Percentiles rank a stretch among this genome's conserved stretches.
Evolutionary conservation across 371 early-diverging fungal genomes (phyloP).

Genomic region (Zopfochytrium polystomum): DNA sequence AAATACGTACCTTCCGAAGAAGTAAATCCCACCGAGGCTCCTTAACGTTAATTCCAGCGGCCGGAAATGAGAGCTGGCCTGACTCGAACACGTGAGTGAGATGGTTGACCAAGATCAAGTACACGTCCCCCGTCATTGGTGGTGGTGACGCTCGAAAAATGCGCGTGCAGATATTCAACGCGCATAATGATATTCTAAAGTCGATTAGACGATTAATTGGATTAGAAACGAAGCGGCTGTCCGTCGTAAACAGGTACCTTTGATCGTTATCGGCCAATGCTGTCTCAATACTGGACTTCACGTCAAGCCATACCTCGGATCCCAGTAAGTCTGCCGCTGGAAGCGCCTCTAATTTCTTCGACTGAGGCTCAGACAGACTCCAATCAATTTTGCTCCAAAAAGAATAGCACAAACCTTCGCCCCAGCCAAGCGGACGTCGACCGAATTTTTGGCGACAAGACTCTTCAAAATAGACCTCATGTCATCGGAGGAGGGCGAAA

Average conservation of each 20-base stretch:
- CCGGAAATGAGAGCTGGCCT: slow-evolving; percentile 16
- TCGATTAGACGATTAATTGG: neutral
- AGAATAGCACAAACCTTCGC: slow-evolving; percentile 24
- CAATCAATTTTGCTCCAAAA: neutral
- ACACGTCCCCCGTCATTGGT: slow-evolving; percentile 44
- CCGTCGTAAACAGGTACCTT: slow-evolving; percentile 22
- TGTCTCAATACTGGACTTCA: slow-evolving; percentile 28
- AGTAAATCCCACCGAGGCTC: slow-evolving; percentile 32
- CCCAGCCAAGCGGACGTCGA: slow-evolving; percentile 30
- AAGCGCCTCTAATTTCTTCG: slow-evolving; percentile 34
- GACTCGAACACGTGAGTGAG: slow-evolving; percentile 25
- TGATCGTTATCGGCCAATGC: slow-evolving; percentile 36
- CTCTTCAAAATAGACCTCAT: slow-evolving; percentile 25
- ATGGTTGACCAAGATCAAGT: slow-evolving; percentile 34
- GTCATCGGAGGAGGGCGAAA: slow-evolving; percentile 31
- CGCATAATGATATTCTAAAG: slow-evolving; percentile 21
- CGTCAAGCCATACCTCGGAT: slow-evolving; percentile 44
- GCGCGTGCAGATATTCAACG: slow-evolving; percentile 35
- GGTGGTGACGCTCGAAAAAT: slow-evolving; percentile 45
- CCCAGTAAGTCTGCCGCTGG: slow-evolving; percentile 43
- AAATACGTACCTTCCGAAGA: slow-evolving; percentile 29
- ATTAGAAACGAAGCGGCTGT: neutral
- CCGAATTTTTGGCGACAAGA: slow-evolving; percentile 21
- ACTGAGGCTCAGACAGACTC: neutral
- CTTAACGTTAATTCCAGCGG: slow-evolving; percentile 16